Percentiles rank a stretch among this genome's conserved stretches.
Conservation (phyloP, 176 grass and related monocot genomes). For the Triticum monococcum region DNA sequence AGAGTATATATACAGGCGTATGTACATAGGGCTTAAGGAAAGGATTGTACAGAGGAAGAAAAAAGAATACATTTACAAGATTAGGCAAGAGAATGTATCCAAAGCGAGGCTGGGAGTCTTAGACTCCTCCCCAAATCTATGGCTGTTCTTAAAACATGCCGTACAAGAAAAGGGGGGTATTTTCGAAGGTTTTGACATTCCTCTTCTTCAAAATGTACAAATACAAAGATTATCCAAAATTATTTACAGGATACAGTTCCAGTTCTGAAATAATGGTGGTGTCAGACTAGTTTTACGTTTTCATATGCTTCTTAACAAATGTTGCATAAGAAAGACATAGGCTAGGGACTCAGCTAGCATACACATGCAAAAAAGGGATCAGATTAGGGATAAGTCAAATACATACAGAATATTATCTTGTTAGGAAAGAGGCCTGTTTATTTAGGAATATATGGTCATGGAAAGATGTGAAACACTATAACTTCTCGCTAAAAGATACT, state of each 20-base stretch:
- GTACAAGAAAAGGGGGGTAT: not conserved
- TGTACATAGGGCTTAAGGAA: not conserved
- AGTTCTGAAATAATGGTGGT: not conserved
- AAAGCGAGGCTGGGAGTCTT: not conserved
- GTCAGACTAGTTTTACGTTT: not conserved
- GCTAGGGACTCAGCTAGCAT: not conserved
- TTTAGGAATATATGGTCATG: not conserved
- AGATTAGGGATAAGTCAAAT: not conserved
- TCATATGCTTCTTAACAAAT: constrained; percentile 1
- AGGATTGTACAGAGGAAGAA: not conserved
- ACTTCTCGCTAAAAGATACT: too few relatives aligned
- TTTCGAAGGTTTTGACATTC: not conserved
- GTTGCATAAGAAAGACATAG: not conserved
- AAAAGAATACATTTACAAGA: not conserved
- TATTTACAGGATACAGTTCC: not conserved
- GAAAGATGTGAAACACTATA: not conserved
- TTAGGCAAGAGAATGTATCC: not conserved
- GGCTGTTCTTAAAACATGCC: not conserved
- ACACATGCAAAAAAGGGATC: not conserved
- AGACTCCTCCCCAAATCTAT: not conserved
- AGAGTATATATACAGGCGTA: not conserved
- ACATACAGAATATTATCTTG: not conserved
- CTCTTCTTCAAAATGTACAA: not conserved
- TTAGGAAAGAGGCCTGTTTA: not conserved
- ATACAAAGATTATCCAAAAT: not conserved